Evolutionary conservation across 148 eudicot genomes (phyloP), one percentile per base, ranked within the genome.

Genomic region (Camellia sinensis): DNA sequence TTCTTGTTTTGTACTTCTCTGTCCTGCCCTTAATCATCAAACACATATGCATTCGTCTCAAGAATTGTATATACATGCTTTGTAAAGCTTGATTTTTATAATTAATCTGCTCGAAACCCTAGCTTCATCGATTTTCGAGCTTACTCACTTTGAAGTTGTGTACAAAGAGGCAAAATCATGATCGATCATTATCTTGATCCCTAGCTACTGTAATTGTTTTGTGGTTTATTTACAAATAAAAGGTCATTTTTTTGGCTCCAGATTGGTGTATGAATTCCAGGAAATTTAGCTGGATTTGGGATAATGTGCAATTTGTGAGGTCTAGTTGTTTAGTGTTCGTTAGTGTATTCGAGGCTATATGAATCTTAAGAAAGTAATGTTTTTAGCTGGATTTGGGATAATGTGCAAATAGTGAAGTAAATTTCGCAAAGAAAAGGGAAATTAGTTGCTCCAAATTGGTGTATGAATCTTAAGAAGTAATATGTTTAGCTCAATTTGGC

Each of bases 101-200:
- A 65, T 63, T 45, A 50, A 70, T 61, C 63, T 61, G 71, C 64
- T 63, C 69, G 54, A 37, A 75, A 68, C 77, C 64, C 75, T 75
- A 68, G 68, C 7, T 57, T 59, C 29, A 11, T 56, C 43, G 46
- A 64, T 73, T 18, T 62, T 63, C 59, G 7, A 40, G 52, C 29
- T 50, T 5, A 22, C 46, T 48, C 45, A 15, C 41, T 46, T 63
- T 19, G 21, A 6, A 44, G 18, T 48, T 21, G 22, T 17, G 37
- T 19, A 19, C 60, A 15, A 60, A 63, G 37, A 63, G 41, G 76
- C 37, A 21, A 29, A 74, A 74, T 54, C 7, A 3, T 18, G 65
- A 46, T 48, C 43, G 74, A 48, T 15, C 19, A 0, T 46, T n/a
- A 63, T 46, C 48, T 76, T 46, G 57, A 76, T 63, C 19, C 19